Evolutionary conservation across 2,329 filamentous ascomycete species (phyloP).

Genomic region (Passalora sequoiae): DNA sequence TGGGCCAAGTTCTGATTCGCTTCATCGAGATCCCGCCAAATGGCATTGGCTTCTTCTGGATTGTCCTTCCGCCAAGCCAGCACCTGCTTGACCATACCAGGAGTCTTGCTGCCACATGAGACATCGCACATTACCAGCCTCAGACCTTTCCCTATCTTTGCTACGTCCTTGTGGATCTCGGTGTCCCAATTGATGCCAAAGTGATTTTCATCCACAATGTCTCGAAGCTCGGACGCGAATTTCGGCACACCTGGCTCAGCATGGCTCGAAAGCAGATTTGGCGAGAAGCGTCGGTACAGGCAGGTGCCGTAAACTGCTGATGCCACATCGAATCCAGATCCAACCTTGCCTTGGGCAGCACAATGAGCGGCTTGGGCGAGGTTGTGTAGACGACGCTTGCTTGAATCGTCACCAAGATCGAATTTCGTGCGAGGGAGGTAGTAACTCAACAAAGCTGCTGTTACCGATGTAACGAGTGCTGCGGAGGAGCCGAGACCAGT

Average conservation of each 20-base stretch:
- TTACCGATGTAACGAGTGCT: constrained; percentile 83
- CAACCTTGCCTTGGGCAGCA: constrained; percentile 92
- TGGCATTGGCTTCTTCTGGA: constrained; percentile 55
- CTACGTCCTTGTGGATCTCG: constrained; percentile 63
- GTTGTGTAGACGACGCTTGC: constrained; percentile 71
- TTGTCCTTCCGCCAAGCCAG: constrained; percentile 71
- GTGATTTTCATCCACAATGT: constrained; percentile 59
- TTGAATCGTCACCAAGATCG: constrained; percentile 51
- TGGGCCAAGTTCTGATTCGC: constrained; percentile 67
- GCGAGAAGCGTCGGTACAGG: constrained; percentile 87
- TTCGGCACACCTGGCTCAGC: constrained; percentile 61
- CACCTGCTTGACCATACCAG: constrained; percentile 91
- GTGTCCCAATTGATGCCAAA: constrained; percentile 64
- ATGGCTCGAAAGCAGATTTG: constrained; percentile 61
- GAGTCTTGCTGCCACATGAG: constrained; percentile 86
- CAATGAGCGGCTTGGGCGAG: constrained; percentile 91
- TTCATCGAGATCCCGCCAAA: constrained; percentile 72
- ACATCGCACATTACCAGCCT: constrained; percentile 92
- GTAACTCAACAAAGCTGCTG: constrained; percentile 68
- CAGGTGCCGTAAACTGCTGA: constrained; percentile 89
- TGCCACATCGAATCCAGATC: constrained; percentile 92
- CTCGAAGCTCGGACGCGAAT: constrained; percentile 62
- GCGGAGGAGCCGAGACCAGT: constrained; percentile 93
- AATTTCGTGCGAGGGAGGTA: constrained; percentile 59
- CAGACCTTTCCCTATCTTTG: constrained; percentile 67